phyloP scores from a whole-genome alignment of 1,284 basidiomycete species.

The Ganoderma meredithae region DNA sequence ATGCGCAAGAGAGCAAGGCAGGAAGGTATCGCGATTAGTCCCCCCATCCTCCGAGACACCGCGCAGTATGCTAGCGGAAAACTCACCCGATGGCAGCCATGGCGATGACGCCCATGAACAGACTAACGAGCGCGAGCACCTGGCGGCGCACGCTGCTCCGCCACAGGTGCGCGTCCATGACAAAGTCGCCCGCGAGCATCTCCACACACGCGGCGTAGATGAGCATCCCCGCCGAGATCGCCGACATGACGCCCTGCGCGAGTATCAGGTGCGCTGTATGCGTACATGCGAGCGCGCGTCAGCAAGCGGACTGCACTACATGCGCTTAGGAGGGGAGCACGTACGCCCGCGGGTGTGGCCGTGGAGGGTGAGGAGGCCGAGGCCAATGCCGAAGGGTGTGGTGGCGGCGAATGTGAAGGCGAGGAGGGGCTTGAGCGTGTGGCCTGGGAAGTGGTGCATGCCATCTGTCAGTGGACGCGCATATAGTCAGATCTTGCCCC shows the following conservation, averaged over 20 bases:
- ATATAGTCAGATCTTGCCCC: background rate
- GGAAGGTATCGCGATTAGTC: background rate
- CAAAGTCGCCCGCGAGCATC: constrained; percentile 83
- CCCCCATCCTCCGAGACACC: background rate
- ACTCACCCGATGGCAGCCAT: constrained; percentile 61
- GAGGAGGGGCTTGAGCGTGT: constrained; percentile 58
- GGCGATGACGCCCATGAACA: constrained; percentile 59
- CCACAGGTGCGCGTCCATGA: constrained; percentile 63
- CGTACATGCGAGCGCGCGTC: background rate
- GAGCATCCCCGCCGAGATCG: constrained; percentile 80
- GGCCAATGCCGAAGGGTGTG: constrained; percentile 69
- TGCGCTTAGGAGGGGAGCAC: constrained; percentile 21
- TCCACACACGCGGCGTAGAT: constrained; percentile 81
- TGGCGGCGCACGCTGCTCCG: constrained; percentile 52
- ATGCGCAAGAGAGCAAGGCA: background rate
- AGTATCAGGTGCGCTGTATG: constrained; percentile 55
- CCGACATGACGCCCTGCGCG: constrained; percentile 74
- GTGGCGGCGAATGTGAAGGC: constrained; percentile 74
- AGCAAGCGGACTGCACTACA: constrained; percentile 11
- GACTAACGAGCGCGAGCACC: constrained; percentile 59
- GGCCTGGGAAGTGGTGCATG: constrained; percentile 29
- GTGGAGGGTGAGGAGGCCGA: constrained; percentile 55
- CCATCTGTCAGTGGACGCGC: constrained; percentile 14
- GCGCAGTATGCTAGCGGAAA: background rate
- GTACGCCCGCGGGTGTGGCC: constrained; percentile 41